Evolutionary conservation across 73 alveolate genomes (phyloP), one percentile per base, ranked within the genome.

Genomic region (Breviolum minutum): DNA sequence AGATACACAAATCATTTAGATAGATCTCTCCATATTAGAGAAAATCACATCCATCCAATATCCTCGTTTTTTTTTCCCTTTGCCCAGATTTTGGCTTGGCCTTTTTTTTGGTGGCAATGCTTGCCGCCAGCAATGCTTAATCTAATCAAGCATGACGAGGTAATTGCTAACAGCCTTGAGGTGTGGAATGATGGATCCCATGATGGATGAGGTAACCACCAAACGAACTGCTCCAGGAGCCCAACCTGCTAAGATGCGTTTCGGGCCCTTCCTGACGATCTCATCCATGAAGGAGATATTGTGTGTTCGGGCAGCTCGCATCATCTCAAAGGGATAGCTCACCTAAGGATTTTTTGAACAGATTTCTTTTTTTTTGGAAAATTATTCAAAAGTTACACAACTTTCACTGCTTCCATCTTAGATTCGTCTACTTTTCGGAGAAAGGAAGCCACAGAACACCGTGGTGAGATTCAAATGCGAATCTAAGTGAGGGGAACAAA

Each of bases 131-230:
- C 11, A 66, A 66, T 66, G 74, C 63, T 76, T 63, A 26, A 32
- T 3, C 2, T 27, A 0, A 16, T 73, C 82, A 73, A 19, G 24
- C 92, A 54, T 83, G 76, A 83, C 92, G 12, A 83, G 24, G 61
- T 40, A 60, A 24, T 83, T 60, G 92, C 92, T 83, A 40, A 83
- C 19, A 74, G 74, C 70, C 88, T 90, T 90, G 54, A 90, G 97
- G 26, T 90, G 97, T n/a, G 97, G 97, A 63, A 90, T 40, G 88
- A 90, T 90, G 76, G 97, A 90, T 40, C 97, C 97, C 97, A 90
- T 90, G 87, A 90, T 90, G 77, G 97, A 88, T 24, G 97, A 90
- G 74, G 97, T 69, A 19, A 90, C 97, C 62, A 90, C 97, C 64
- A 90, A 63, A 20, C 97, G 73, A 20, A 71, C 97, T 2, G 97